Evolutionary conservation across 2,329 filamentous ascomycete genomes (phyloP), one percentile per base, ranked within the genome.

Genomic region (Pseudovirgaria hyperparasitica): DNA sequence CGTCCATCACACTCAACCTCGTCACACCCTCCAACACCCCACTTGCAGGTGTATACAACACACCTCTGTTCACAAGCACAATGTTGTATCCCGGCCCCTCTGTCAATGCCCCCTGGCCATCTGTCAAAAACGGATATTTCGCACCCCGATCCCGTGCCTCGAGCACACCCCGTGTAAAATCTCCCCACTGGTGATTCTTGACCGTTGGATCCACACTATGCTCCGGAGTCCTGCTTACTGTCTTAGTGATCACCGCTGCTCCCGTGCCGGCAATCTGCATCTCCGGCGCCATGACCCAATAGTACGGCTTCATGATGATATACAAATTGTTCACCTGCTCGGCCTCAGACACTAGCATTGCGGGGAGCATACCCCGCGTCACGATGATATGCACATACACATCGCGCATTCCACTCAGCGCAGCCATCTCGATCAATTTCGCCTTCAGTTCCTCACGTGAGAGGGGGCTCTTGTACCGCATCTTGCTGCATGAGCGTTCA

Each of bases 101-200:
- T 0, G 65, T 67, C 10, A 67, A 34, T 35, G 65, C 58, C 6
- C 46, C 47, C 25, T 66, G 62, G 1, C 63, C 62, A 34, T 67
- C 63, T 0, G 60, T 65, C 8, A 67, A 37, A 36, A 68, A 66
- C 0, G 64, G 63, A 28, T 65, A 65, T 1, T 33, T 40, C 0
- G 62, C 60, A 0, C 55, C 60, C 1, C 63, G 57, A 33, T 67
- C 63, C 0, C 33, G 26, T 0, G 62, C 62, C 39, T 68, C 65
- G 16, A 62, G 52, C 30, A 67, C 37, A 1, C 49, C 60, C 0
- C 62, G 45, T 1, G 48, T 55, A 2, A 65, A 39, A 40, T 68
- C 63, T 2, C 62, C 61, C 63, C 62, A 67, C 29, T 67, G 58
- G 10, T 63, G 41, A 34, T 66, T 66, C 51, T 67, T 67, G 16